Base-by-base conservation (phyloP, 257 asterid genomes). In the Linderniella brevidens region DNA sequence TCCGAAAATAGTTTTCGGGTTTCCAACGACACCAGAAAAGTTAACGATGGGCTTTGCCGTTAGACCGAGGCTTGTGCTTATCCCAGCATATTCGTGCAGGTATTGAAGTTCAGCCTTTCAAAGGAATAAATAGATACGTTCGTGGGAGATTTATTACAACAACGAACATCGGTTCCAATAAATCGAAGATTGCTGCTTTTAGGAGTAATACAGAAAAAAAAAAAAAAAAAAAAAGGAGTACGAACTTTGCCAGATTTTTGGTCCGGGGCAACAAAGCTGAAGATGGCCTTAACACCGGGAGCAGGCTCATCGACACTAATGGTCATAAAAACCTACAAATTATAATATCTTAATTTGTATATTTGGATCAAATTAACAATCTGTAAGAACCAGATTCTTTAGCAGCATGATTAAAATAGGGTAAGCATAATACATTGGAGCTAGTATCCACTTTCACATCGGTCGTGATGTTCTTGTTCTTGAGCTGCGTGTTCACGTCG, bases 21-120 rank as follows among this genome's bases (percentile, higher is more conserved):
- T 77, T 18, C 99, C 99, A 69, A 80, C 83, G 55, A 90, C 88
- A 41, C 96, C 99, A 61, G 99, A 77, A 62, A 90, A 90, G 77
- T 81, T 79, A 68, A 81, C 79, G 16, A 79, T 60, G 48, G 99
- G 99, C 58, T 75, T 79, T 29, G 96, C 94, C 29, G 92, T 64
- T 43, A 90, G 74, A 17, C 94, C 94, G 46, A 90, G 78, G 68
- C 94, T 75, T 41, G 99, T 79, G 58, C 76, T 90, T 36, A 90
- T 85, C 52, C 96, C 96, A 36, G 99, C 94, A 61, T 70, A 52
- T 69, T 90, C 99, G 17, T 90, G 99, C 64, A 77, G 65, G 68
- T 85, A 90, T 56, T 85, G 96, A 60, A 90, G 87, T 61, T 90
- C 99, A 55, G 81, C 79, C 99, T 90, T 73, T 58, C 29, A 25